Evolutionary conservation across 208 protist species (phyloP).

Genomic region (Leishmania mexicana): DNA sequence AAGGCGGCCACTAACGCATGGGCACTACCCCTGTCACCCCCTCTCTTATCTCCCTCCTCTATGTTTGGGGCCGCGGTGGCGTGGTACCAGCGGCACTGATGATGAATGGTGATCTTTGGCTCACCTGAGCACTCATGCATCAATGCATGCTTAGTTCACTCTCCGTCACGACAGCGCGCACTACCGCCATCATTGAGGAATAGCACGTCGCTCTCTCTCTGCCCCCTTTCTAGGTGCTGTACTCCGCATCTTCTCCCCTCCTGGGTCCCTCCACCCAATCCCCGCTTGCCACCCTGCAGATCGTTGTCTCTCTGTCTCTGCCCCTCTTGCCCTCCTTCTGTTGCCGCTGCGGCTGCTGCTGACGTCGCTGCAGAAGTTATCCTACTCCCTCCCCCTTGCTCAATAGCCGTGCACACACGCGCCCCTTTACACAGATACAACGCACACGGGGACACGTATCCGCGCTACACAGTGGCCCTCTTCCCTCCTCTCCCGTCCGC

Average conservation of each 20-base stretch:
- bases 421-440: background rate
- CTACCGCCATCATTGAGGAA: background rate
- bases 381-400: background rate
- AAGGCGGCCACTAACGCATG: background rate
- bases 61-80: background rate
- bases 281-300: background rate
- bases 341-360: background rate
- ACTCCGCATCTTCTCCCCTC: background rate
- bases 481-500: background rate
- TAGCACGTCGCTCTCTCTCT: background rate
- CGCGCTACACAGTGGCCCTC: background rate
- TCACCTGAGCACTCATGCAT: background rate
- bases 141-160: background rate
- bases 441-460: conserved; percentile 10
- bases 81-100: background rate
- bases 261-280: background rate
- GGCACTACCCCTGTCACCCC: background rate
- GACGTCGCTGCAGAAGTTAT: background rate
- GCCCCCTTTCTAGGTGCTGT: background rate
- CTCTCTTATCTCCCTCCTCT: background rate
- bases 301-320: background rate
- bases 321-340: background rate
- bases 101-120: background rate
- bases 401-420: background rate
- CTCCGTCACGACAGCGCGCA: background rate